Conservation (phyloP, 23 red algal species). For the Chondrus crispus region DNA sequence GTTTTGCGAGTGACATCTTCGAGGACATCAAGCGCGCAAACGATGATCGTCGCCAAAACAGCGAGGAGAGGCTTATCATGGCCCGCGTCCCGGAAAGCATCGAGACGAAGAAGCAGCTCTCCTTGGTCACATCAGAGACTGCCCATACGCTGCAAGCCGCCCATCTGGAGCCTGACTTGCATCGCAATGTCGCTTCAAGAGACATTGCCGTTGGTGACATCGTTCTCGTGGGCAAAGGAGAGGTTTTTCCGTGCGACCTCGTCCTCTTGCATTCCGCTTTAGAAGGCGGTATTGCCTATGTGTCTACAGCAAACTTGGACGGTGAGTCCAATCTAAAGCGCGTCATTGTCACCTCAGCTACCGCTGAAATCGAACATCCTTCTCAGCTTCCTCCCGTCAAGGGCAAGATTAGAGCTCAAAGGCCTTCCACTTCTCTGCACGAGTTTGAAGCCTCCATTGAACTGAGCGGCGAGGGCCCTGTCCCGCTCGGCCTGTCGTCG, state of each 20-base stretch:
- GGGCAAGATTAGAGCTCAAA: constrained; percentile 48
- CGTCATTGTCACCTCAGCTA: constrained; percentile 24
- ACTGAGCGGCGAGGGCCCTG: constrained; percentile 4
- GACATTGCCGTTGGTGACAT: constrained; percentile 91
- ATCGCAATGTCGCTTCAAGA: constrained; percentile 26
- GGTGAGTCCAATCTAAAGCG: constrained; percentile 96
- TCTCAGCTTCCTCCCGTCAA: constrained; percentile 26
- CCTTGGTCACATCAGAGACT: not conserved
- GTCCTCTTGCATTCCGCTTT: constrained; percentile 65
- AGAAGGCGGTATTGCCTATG: constrained; percentile 74
- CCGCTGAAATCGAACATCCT: constrained; percentile 5
- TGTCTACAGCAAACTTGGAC: constrained; percentile 86
- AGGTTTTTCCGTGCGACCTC: constrained; percentile 89
- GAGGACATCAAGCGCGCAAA: constrained; percentile 73
- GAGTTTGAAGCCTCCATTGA: constrained; percentile 59
- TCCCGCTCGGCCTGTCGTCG: constrained; percentile 59
- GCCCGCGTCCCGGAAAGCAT: constrained; percentile 20
- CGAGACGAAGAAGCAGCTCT: not conserved
- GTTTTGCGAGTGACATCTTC: constrained; percentile 73
- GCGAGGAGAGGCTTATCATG: constrained; percentile 31
- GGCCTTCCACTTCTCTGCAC: constrained; percentile 33
- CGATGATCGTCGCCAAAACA: constrained; percentile 65
- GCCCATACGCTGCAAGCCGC: not conserved
- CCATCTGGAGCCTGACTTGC: constrained; percentile 30
- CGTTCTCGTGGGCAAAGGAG: constrained; percentile 67